Base-by-base conservation (phyloP, 208 protist genomes). In the Leptomonas seymouri region DNA sequence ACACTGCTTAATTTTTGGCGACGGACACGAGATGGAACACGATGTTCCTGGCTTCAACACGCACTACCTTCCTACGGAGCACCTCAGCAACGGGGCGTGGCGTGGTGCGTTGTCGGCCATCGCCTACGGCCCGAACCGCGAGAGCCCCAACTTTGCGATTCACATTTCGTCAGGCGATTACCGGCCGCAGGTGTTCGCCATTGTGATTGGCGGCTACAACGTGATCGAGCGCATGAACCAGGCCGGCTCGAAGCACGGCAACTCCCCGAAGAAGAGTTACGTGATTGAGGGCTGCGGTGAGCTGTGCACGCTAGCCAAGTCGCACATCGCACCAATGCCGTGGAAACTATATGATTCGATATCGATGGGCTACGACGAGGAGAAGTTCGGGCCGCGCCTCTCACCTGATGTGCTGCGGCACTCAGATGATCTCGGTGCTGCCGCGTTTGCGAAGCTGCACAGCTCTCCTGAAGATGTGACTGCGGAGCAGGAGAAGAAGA, bases 141-240 rank as follows among this genome's bases (percentile, higher is more conserved):
- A 96, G 71, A 96, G 90, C 63, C 85, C 85, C 27, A 96, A 96
- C 71, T 96, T 96, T 73, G 69, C 78, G 23, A 93, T 96, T 51
- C 90, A 96, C 70, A 69, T 93, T 49, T 93, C 87, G n/a, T 71
- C 87, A 12, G 87, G 87, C 25, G 86, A 93, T 59, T 93, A 93
- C 75, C 74, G 63, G 15, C 90, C 90, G 9, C 88, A 96, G 74
- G 83, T 96, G 44, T 96, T 96, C 67, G 90, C 67, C 34, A 74
- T 96, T 31, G 77, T 96, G 36, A 85, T 96, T 80, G 90, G 86
- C 46, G 90, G 90, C 48, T 96, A 93, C 81, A 86, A 93, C 73
- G 87, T 93, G 27, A 82, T 96, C 67, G 90, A 96, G 74, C 80
- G 90, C 73, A 93, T 96, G 12, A 91, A 91, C 74, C 71, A 85